These are phyloP conservation scores for Cystobasidium onofrii DNA, from an alignment of 768 basidiomycete genomes.

Conservation along the genomic window DNA sequence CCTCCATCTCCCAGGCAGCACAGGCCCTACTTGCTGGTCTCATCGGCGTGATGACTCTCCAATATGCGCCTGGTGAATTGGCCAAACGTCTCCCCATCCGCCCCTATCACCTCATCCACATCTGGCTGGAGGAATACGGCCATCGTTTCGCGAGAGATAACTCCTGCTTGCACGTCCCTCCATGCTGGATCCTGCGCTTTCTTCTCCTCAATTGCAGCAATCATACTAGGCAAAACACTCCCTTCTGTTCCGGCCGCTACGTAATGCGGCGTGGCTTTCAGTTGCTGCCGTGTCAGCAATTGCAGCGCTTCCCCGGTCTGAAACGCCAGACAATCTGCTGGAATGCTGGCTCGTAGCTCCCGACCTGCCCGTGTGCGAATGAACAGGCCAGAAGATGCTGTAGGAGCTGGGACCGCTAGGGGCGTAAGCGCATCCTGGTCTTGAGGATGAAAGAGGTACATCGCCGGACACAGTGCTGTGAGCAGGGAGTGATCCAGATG, in stretches of 20 bases:
- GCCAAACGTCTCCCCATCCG: constrained; percentile 67
- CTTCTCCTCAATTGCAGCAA: constrained; percentile 42
- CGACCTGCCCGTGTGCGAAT: constrained; percentile 71
- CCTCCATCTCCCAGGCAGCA: too few species aligned
- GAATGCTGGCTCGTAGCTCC: constrained; percentile 76
- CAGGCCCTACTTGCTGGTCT: too few species aligned
- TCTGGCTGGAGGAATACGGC: constrained; percentile 50
- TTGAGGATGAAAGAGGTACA: constrained; percentile 60
- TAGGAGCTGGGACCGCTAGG: constrained; percentile 56
- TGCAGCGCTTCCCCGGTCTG: constrained; percentile 96
- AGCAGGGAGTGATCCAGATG: constrained; percentile 65
- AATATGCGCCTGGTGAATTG: constrained; percentile 80
- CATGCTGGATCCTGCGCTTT: constrained; percentile 31
- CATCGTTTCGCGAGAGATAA: constrained; percentile 68
- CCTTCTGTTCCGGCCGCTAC: constrained; percentile 61
- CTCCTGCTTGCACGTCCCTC: constrained; percentile 44
- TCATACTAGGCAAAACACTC: constrained; percentile 9
- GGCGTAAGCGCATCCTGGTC: constrained; percentile 49
- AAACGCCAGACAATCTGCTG: constrained; percentile 75
- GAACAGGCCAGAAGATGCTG: constrained; percentile 73
- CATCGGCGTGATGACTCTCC: constrained; percentile 53
- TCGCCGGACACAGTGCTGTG: constrained; percentile 87
- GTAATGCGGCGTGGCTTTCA: constrained; percentile 90
- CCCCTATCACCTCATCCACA: constrained; percentile 54
- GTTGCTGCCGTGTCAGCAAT: constrained; percentile 67